Base-by-base conservation (phyloP, 2,329 filamentous ascomycete genomes). In the Xylariaceae sp. region DNA sequence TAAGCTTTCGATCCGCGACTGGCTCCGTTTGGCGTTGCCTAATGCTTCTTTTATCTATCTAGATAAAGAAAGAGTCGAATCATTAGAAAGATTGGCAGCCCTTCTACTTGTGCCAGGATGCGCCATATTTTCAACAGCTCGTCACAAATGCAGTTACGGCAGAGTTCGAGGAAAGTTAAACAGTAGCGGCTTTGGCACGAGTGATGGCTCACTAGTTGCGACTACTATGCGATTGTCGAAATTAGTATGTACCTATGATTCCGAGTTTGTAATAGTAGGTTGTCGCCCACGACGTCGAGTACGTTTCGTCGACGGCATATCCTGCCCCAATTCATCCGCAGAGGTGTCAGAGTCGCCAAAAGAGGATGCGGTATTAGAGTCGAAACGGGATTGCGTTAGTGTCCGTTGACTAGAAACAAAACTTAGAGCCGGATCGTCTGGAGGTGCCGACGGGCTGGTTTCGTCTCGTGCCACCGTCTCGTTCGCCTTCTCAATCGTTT, bases 401-500 rank as follows among this genome's bases (percentile, higher is more conserved):
- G 33, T 36, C 33, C 33, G 10, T 14, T 36, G 33, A 36, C 33
- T 36, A 36, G 33, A 36, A 36, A 14, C 33, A 36, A 36, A 36
- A 14, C 33, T 36, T 10, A 36, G 33, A 36, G 33, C 33, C 14
- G 33, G 33, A 14, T 36, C 14, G 33, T 36, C 33, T 36, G 14
- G 33, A 36, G 33, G 33, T 36, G 33, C 33, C 33, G 33, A 36
- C 14, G 33, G 14, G 33, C 33, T 36, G 33, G 33, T 10, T 36
- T 36, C 33, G 14, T 36, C 33, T 36, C 33, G 33, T 36, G 33
- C 14, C 33, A 36, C 33, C 14, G 33, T 14, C 14, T 36, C 4
- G 28, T 73, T 71, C 33, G 66, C 66, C 6, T 50, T 54, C 28
- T 53, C 50, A 31, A 73, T 69, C 40, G 72, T 66, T n/a, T 38